These are phyloP conservation scores for Cryphonectria radicalis DNA, from an alignment of 2,329 filamentous ascomycete genomes.

Conservation along the genomic window DNA sequence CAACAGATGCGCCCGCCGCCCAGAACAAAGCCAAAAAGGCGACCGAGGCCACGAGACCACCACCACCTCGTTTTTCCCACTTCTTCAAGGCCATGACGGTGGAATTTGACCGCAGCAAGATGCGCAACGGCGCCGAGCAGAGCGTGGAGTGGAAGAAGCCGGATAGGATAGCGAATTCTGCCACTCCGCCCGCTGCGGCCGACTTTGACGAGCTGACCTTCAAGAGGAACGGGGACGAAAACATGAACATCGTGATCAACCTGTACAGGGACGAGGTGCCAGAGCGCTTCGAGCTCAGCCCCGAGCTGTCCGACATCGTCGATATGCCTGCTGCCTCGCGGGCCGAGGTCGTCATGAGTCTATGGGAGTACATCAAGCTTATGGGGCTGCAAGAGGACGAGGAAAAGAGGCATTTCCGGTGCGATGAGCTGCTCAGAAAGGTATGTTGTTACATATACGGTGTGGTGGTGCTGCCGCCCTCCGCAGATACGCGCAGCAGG, in stretches of 20 bases:
- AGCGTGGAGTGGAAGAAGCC: constrained; percentile 88
- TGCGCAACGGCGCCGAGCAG: constrained; percentile 58
- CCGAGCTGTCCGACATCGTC: constrained; percentile 78
- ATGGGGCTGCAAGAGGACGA: constrained; percentile 91
- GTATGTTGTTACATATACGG: constrained; percentile 51
- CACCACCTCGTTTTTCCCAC: constrained; percentile 66
- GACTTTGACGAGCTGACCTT: constrained; percentile 94
- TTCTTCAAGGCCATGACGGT: constrained; percentile 83
- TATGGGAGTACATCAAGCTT: constrained; percentile 93
- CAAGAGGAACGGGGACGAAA: constrained; percentile 89
- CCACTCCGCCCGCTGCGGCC: constrained; percentile 64
- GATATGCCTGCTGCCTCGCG: constrained; percentile 87
- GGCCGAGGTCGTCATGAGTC: constrained; percentile 83
- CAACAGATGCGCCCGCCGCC: constrained; percentile 35
- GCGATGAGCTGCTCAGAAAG: constrained; percentile 79
- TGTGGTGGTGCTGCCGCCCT: too few species aligned
- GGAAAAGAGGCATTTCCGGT: constrained; percentile 89
- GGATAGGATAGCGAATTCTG: constrained; percentile 54
- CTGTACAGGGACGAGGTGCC: constrained; percentile 82
- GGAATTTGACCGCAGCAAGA: constrained; percentile 69
- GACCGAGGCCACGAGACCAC: constrained; percentile 44
- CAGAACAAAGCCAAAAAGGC: constrained; percentile 41
- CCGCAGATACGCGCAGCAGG: neutral
- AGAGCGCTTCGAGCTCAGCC: constrained; percentile 81
- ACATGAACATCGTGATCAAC: constrained; percentile 87